Evolutionary conservation across 1,139 yeast species (phyloP), one percentile per base, ranked within the genome.

Genomic region (Candida labiduridarum): DNA sequence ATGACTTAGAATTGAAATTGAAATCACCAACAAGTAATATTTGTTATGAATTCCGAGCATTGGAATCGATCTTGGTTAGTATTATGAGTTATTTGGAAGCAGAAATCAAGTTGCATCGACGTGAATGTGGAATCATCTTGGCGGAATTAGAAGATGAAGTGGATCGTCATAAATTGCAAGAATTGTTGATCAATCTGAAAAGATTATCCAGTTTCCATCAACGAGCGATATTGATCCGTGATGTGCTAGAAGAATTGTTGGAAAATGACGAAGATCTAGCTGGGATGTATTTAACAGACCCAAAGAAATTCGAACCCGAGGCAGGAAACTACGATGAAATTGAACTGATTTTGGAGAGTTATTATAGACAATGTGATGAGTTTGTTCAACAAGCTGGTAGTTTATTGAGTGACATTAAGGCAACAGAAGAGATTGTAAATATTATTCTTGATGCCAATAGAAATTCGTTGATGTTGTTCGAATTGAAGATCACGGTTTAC

Each of bases 401-500:
- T 33, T 72, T 91, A 50, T 83, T 89, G 34, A 82, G 85, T 56
- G 96, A 94, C 67, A 94, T 95, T 59, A 83, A 86, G 55, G 90
- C 96, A 14, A 94, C 99, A 0, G 99, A 95, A 64, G 99, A 95
- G 64, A 91, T 95, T 61, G 95, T 91, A 52, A 95, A 95, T 65
- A 94, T 95, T 60, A 90, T 95, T 51, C 71, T 95, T 49, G 99
- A 95, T 67, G 91, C 99, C 1, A 94, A 92, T 64, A 84, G 99
- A 69, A 95, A 95, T 68, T 86, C 96, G 6, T 76, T 94, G 54
- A 92, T 94, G 97, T 76, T 94, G 50, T 83, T 89, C 59, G 97
- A 94, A 59, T 71, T 94, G 57, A 85, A 89, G 60, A 83, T 92
- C 39, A 84, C 97, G 0, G 87, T 94, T 35, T 90, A 90, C 54